phyloP scores from a whole-genome alignment of 257 asterid genomes.

The Avicennia marina region DNA sequence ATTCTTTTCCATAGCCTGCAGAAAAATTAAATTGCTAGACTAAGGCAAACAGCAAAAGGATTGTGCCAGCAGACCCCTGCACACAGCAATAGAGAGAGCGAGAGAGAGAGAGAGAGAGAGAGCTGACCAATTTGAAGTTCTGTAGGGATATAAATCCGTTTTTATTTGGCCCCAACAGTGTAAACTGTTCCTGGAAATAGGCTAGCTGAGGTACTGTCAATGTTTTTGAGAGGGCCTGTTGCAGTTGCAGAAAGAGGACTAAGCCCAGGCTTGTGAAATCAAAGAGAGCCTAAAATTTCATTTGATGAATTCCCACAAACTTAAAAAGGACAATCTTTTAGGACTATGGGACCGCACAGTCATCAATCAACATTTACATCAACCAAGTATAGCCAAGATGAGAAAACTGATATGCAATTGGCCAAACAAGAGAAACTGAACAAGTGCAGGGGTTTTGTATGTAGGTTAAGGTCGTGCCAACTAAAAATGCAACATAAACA shows the following conservation, averaged over 20 bases:
- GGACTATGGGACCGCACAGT: background rate
- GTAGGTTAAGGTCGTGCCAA: too few relatives aligned
- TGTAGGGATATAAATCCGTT: conserved; percentile 71
- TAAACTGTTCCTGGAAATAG: conserved; percentile 87
- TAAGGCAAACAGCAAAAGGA: background rate
- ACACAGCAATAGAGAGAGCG: background rate
- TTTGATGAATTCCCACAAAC: too few relatives aligned
- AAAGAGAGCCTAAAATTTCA: too few relatives aligned
- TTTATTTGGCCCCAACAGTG: conserved; percentile 75
- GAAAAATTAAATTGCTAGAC: background rate
- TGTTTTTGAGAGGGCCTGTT: conserved; percentile 88
- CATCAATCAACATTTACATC: too few relatives aligned
- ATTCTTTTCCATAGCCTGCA: conserved; percentile 62
- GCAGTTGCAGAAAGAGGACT: background rate
- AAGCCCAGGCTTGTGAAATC: too few relatives aligned
- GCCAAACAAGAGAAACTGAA: too few relatives aligned
- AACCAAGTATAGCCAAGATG: too few relatives aligned
- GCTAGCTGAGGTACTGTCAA: conserved; percentile 71
- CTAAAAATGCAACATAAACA: too few relatives aligned
- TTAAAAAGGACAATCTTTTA: too few relatives aligned
- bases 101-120: conserved; percentile 15
- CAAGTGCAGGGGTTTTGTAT: too few relatives aligned
- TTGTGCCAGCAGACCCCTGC: background rate
- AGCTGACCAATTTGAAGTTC: conserved; percentile 61
- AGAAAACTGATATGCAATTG: too few relatives aligned